Evolutionary conservation across 1,139 yeast species (phyloP), one percentile per base, ranked within the genome.

Genomic region (Kazachstania sp.): DNA sequence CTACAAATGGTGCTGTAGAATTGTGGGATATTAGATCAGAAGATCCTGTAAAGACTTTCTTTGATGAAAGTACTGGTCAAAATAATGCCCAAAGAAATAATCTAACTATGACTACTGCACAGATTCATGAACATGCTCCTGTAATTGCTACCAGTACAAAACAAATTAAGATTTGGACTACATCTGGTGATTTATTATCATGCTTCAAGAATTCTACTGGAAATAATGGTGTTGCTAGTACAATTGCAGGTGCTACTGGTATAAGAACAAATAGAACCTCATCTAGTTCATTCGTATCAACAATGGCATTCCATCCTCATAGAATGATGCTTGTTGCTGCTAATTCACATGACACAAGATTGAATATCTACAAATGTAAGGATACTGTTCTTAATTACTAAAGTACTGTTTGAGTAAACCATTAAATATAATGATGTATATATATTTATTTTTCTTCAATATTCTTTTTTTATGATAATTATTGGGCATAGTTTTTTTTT

Each of bases 111-210:
- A 75, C 95, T 15, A 76, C 86, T 31, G 73, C 87, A 49, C 86
- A 86, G 57, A 78, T 86, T 3, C 98, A 92, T 66, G 98, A 92
- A 59, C 98, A 92, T 67, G 98, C 98, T 0, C 97, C 98, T 0
- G 74, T 90, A 1, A 78, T 90, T 54, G 87, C 88, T 11, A 83
- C 95, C 1, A 97, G 95, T 0, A 82, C 94, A 4, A 83, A 82
- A 53, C 74, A 77, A 39, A 81, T 88, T n/a, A 83, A 86, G 41
- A 70, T 90, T 9, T 90, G 95, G 87, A 82, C 95, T 4, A 88
- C 96, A 0, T 71, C 83, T 0, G 97, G 97, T 4, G 86, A 83
- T 49, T 64, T 79, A 45, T 71, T 88, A 13, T 71, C 86, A 1
- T 72, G 78, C 5, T 76, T 88, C 53, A 77, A 76, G 54, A 80